Base-by-base conservation (phyloP, 2,329 filamentous ascomycete species). In the Epichloe bromicola region DNA sequence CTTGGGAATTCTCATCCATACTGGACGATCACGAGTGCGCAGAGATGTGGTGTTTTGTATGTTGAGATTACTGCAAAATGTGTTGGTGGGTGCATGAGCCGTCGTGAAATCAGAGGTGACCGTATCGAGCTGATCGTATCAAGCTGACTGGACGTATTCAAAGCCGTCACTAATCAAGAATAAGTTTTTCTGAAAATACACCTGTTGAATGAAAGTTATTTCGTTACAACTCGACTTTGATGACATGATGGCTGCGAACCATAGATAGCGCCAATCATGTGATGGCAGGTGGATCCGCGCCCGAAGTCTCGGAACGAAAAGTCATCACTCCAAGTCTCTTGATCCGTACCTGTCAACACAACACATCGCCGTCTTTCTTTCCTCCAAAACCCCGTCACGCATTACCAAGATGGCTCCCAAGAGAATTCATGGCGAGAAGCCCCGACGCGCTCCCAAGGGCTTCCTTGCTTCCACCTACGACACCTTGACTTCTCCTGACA, bases 401-500 rank as follows among this genome's bases (percentile, higher is more conserved):
- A 14, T 33, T 12, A 2, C 15, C 50, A 50, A 48, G 10, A 87
- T 87, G 84, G 70, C 80, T 17, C 79, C 82, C 58, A 84, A 80
- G 69, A 72, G 74, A 67, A 70, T 80, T 55, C 64, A 71, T 53
- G 71, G 78, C 59, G 74, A 79, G 58, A 69, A 69, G 58, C 67
- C 69, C 46, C 66, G 67, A 42, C 66, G 68, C 55, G 64, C 71
- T 46, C 66, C 70, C 54, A 67, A 69, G 55, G 76, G 82, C 56
- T 74, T 79, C 65, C 58, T 85, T 57, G 71, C 70, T 59, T 72
- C 72, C 52, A 73, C 78, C 57, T 86, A 85, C 67, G 73, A 76
- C 54, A 72, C 79, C 57, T 61, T 86, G 61, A 85, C 80, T 51
- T 76, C 78, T 30, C 67, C 82, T 36, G 83, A 87, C 63, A 86